These are phyloP conservation scores for Pyrenochaeta sp. DNA, from an alignment of 2,329 filamentous ascomycete species.

Conservation along the genomic window DNA sequence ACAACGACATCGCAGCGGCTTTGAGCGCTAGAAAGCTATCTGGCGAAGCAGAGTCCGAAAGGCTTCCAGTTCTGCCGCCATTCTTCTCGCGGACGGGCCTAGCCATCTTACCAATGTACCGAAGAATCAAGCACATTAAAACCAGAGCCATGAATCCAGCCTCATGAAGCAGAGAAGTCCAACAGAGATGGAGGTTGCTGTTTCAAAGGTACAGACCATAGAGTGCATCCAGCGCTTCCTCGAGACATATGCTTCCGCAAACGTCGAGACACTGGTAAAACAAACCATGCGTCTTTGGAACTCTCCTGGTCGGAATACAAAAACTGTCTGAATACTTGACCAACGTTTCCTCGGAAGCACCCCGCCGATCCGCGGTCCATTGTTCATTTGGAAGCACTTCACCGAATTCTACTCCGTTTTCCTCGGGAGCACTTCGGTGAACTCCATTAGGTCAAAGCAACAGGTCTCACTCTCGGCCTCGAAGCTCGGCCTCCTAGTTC, in stretches of 20 bases:
- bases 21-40: no score
- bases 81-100: no score
- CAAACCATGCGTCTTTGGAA: background rate
- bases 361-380: background rate
- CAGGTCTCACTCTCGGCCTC: background rate
- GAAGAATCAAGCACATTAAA: no score
- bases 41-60: no score
- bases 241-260: background rate
- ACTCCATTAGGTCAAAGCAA: background rate
- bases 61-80: no score
- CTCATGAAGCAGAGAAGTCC: no score
- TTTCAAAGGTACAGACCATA: no score
- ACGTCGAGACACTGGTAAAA: background rate
- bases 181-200: no score
- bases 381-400: background rate
- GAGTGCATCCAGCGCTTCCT: no score
- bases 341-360: background rate
- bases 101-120: no score
- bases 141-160: no score
- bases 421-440: background rate
- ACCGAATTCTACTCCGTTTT: background rate
- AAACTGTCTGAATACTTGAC: background rate
- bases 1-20: no score
- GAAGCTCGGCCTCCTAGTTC: background rate
- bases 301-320: background rate